These are phyloP conservation scores for Psilocybe mexicana DNA, from an alignment of 1,284 basidiomycete genomes.

Conservation along the genomic window DNA sequence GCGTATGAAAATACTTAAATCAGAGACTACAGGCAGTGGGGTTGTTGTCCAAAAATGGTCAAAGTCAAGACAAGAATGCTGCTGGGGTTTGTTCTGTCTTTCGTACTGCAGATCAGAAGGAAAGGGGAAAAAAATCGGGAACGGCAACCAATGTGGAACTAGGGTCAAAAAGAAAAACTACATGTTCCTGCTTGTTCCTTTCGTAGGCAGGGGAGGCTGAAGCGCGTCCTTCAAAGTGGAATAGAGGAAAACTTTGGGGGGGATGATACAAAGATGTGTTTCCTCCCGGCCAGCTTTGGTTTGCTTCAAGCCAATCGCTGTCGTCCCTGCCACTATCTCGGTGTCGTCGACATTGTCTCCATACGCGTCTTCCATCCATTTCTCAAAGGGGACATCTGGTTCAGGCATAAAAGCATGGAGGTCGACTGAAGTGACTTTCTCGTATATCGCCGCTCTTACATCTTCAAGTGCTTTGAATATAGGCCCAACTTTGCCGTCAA, in stretches of 20 bases:
- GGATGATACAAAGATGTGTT: conserved; percentile 13
- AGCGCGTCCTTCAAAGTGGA: conserved; percentile 22
- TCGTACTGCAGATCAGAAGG: no score
- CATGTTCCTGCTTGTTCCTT: background rate
- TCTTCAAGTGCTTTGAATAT: conserved; percentile 24
- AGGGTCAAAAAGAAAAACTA: background rate
- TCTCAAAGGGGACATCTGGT: conserved; percentile 1
- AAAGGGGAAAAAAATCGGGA: no score
- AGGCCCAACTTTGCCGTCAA: conserved; percentile 18
- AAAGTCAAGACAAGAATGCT: no score
- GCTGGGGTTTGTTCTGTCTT: no score
- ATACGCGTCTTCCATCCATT: conserved; percentile 22
- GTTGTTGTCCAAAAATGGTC: no score
- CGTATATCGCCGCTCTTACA: conserved; percentile 20
- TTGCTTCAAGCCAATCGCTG: conserved; percentile 22
- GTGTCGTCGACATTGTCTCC: conserved; percentile 12
- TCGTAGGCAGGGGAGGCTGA: conserved; percentile 15
- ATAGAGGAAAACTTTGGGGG: conserved; percentile 22
- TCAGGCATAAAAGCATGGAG: conserved; percentile 12
- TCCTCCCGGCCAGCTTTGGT: background rate
- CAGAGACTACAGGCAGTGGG: no score
- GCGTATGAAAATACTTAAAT: no score
- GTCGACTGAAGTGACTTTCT: conserved; percentile 25
- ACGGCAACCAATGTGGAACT: no score
- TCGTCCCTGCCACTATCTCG: conserved; percentile 18